Base-by-base conservation (phyloP, 192 early-diverging fungal species). In the Backusella tarrabulga region DNA sequence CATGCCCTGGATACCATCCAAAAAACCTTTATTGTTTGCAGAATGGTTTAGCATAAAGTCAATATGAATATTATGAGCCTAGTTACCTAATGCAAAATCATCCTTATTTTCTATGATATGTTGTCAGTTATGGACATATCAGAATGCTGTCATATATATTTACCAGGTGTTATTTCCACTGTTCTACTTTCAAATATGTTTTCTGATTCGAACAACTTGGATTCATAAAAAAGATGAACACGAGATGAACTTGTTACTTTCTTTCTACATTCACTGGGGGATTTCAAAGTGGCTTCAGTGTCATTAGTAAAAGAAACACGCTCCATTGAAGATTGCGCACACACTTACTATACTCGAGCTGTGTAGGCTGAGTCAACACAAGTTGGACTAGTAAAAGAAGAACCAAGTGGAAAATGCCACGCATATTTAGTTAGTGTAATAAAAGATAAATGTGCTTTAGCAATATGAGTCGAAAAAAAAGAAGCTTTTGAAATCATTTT, bases 1-100 rank as follows among this genome's bases (percentile, higher is more conserved):
- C 78, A 79, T 79, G 29, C 68, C 73, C 34, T 79, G 40, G 44
- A 79, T 74, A 41, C 78, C 78, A 40, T 75, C 34, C n/a, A 75
- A 73, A 14, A 79, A 44, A 15, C 78, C 78, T 79, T 50, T 50
- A 6, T 50, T 50, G 46, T 50, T 32, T 6, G 15, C 4, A 44
- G 15, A 19, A 44, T 19, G 5, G 46, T 21, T 50, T 50, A 50
- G 6, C n/a, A 50, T 32, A 50, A n/a, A 6, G 4, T 21, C 46
- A n/a, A 6, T n/a, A 21, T n/a, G 4, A 50, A 50, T 29, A 4
- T 63, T 29, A 14, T 63, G 11, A 29, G 56, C 15, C 29, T 63
- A 50, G 19, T 50, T 63, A 63, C 56, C 56, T 12, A 14, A 23
- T 63, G 56, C 56, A 63, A 63, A 63, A 5, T 63, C 26, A 29